Evolutionary conservation across 2,329 filamentous ascomycete genomes (phyloP).

Genomic region (Aureobasidium leucospermi): DNA sequence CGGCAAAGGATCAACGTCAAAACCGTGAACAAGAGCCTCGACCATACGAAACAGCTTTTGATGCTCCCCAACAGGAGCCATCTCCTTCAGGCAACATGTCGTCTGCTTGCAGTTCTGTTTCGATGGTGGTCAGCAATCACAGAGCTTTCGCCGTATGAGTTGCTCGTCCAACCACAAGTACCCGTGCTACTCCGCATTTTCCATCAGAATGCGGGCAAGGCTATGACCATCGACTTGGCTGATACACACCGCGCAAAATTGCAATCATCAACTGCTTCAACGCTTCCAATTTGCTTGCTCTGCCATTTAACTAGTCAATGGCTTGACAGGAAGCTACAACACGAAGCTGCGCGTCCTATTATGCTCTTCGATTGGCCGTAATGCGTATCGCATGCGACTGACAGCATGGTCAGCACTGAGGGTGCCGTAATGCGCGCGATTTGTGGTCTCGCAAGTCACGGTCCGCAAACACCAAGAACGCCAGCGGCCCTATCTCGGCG

Average conservation of each 20-base stretch:
- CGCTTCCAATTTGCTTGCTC: constrained; percentile 5
- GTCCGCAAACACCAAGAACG: constrained; percentile 1
- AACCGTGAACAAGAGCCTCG: constrained; percentile 5
- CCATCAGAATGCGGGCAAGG: not conserved
- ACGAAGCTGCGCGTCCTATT: not conserved
- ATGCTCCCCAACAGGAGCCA: not conserved
- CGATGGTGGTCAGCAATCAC: not conserved
- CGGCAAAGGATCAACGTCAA: constrained; percentile 4
- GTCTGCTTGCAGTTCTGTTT: constrained; percentile 1
- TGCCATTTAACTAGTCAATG: not conserved
- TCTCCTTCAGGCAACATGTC: constrained; percentile 8
- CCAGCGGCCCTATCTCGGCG: constrained; percentile 9
- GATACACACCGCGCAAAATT: constrained; percentile 12
- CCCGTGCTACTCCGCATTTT: constrained; percentile 10
- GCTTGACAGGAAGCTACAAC: not conserved
- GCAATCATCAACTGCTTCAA: constrained; percentile 7
- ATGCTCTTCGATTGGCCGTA: not conserved
- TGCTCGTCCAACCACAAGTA: constrained; percentile 5
- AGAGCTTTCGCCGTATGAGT: constrained; percentile 1
- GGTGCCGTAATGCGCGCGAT: constrained; percentile 6
- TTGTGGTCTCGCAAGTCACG: not conserved
- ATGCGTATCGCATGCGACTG: not conserved
- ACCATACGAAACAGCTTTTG: not conserved
- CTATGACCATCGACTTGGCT: constrained; percentile 9
- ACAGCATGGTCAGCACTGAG: not conserved